Evolutionary conservation across 1,139 yeast species (phyloP), one percentile per base, ranked within the genome.

Genomic region (Hyphopichia wangnamkhiaoensis): DNA sequence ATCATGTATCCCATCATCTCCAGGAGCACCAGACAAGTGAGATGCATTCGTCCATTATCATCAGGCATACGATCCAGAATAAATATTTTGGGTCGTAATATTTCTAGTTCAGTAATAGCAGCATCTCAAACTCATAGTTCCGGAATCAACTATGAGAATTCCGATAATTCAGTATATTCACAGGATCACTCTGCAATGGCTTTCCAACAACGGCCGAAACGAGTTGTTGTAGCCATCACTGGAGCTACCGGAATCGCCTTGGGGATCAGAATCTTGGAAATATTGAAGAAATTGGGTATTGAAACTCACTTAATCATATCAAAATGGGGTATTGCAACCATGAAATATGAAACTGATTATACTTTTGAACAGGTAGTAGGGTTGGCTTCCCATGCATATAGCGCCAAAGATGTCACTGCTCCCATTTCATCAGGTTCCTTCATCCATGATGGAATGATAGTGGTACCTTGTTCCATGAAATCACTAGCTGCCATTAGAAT

Each of bases 391-490:
- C 35, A 40, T 6, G 37, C 40, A 4, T 51, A 52, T 33, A 41
- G 50, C 1, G 26, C 41, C 6, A 47, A 41, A 28, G 54, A 52
- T 35, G 53, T 50, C 9, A 40, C 48, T 7, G 55, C 56, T 4
- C 47, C 53, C 8, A 48, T 52, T 7, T 50, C 55, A 3, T 47
- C 53, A n/a, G 57, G 56, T 1, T 52, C 56, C 1, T 51, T 51
- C 32, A 48, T 42, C 15, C 54, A 50, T 29, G 56, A 52, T 38
- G 57, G 57, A 2, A 52, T 52, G 57, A 52, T 52, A 26, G 51
- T 52, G 5, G 54, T 44, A 4, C 57, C 57, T 1, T 52, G 57
- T 31, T 50, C 56, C 1, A 50, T 51, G 57, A 52, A 52, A 37
- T 40, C 56, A 4, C 38, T 52, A 19, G 49, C 54, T 7, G 49